These are phyloP conservation scores for Ruellia speciosa DNA, from an alignment of 305 asterid species.

Conservation along the genomic window DNA sequence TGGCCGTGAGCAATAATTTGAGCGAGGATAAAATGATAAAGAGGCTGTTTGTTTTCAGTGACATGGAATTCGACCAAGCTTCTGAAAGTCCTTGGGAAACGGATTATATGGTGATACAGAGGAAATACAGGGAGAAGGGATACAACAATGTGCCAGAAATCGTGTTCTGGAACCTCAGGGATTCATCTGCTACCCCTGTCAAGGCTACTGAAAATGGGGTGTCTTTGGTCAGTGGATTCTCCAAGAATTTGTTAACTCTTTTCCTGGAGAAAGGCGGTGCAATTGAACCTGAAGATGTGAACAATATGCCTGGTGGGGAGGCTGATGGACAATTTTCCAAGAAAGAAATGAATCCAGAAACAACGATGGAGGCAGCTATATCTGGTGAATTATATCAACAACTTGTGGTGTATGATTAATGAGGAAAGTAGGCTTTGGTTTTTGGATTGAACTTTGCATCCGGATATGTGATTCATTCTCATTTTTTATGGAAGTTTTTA, in stretches of 20 bases:
- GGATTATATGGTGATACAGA: constrained; percentile 28
- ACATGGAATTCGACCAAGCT: constrained; percentile 38
- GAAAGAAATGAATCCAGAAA: constrained; percentile 23
- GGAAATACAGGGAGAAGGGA: constrained; percentile 26
- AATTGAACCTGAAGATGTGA: constrained; percentile 6
- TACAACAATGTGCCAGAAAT: constrained; percentile 27
- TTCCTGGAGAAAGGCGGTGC: constrained; percentile 26
- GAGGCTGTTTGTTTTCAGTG: constrained; percentile 38
- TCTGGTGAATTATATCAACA: constrained; percentile 24
- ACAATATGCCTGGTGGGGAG: constrained; percentile 7
- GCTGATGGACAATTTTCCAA: neutral
- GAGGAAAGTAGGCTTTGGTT: neutral
- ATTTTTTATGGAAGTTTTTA: too few relatives aligned
- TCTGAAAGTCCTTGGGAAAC: constrained; percentile 30
- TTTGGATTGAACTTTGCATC: too few relatives aligned
- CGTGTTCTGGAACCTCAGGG: constrained; percentile 32
- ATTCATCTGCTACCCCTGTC: constrained; percentile 26
- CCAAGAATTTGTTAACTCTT: constrained; percentile 27
- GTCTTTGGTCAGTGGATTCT: constrained; percentile 29
- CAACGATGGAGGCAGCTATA: constrained; percentile 29
- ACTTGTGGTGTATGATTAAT: constrained; percentile 29
- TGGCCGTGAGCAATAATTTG: constrained; percentile 24
- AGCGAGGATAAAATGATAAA: constrained; percentile 31
- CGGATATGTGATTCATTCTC: too few relatives aligned
- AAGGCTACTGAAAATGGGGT: constrained; percentile 27